Percentiles rank a stretch among this genome's conserved stretches.
Evolutionary conservation across 2,329 filamentous ascomycete species (phyloP).

Genomic region (Neophaeococcomyces aloes): DNA sequence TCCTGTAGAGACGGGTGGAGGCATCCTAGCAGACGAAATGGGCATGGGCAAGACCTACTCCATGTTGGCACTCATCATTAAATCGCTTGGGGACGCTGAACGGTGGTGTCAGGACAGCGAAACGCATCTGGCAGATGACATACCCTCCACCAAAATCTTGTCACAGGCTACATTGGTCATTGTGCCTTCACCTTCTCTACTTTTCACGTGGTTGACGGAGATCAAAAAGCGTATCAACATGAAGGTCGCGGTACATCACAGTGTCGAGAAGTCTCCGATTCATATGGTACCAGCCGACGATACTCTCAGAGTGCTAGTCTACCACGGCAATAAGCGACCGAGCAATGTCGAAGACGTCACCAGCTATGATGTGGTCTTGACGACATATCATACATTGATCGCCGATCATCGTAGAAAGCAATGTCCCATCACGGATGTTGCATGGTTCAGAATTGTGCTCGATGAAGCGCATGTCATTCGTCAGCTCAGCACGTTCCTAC

Average conservation of each 20-base stretch:
- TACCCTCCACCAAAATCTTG: constrained; percentile 8
- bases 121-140: constrained; percentile 11
- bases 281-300: too few relatives aligned
- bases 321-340: constrained; percentile 29
- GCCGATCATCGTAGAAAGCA: constrained; percentile 25
- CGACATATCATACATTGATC: constrained; percentile 40
- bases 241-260: neutral
- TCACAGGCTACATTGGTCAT: constrained; percentile 37
- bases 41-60: constrained; percentile 50
- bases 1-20: constrained; percentile 28
- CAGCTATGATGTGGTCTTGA: constrained; percentile 35
- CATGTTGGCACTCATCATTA: constrained; percentile 40
- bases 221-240: constrained; percentile 27
- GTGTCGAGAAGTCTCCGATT: too few relatives aligned
- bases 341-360: constrained; percentile 22
- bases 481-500: constrained; percentile 36
- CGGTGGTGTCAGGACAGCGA: constrained; percentile 26
- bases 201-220: constrained; percentile 34
- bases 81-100: constrained; percentile 30
- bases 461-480: constrained; percentile 46
- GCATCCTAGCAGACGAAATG: constrained; percentile 53
- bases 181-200: constrained; percentile 35
- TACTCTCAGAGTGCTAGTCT: constrained; percentile 26
- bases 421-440: constrained; percentile 26
- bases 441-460: constrained; percentile 36